These are phyloP conservation scores for Chrysopogon serrulatus DNA, from an alignment of 176 grass and related monocot species.

Conservation along the genomic window DNA sequence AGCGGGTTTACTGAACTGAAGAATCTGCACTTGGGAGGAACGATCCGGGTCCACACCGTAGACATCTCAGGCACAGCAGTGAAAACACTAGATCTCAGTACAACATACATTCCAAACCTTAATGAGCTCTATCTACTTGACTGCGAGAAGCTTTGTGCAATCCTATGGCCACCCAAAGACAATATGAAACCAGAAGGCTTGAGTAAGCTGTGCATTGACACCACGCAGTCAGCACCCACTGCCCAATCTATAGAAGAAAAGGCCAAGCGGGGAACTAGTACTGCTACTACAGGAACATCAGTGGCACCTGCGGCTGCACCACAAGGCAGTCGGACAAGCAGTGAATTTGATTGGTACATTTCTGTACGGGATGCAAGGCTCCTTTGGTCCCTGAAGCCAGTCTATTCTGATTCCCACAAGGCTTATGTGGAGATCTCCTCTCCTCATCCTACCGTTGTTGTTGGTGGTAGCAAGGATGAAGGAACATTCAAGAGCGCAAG, in stretches of 20 bases:
- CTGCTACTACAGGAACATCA: not conserved
- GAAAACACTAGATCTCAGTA: not conserved
- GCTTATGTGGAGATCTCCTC: not conserved
- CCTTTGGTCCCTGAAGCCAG: not conserved
- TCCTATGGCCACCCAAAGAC: not conserved
- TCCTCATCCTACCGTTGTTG: not conserved
- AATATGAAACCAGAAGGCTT: fast-evolving
- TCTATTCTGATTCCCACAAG: not conserved
- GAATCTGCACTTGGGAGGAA: not conserved
- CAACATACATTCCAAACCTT: fast-evolving
- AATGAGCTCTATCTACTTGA: not conserved
- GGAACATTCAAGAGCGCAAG: not conserved
- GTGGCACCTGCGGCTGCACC: not conserved
- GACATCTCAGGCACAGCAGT: slow-evolving; percentile 4
- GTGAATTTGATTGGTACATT: not conserved
- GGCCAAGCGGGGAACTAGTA: not conserved
- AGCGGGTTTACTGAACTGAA: not conserved
- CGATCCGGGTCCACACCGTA: fast-evolving
- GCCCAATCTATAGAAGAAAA: not conserved
- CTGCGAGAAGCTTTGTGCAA: not conserved
- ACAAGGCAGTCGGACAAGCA: not conserved
- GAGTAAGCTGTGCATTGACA: not conserved
- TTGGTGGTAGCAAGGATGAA: not conserved
- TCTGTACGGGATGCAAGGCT: not conserved
- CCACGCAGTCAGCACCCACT: not conserved